Evolutionary conservation across 2,329 filamentous ascomycete species (phyloP).

Genomic region (Penicillium hordei): DNA sequence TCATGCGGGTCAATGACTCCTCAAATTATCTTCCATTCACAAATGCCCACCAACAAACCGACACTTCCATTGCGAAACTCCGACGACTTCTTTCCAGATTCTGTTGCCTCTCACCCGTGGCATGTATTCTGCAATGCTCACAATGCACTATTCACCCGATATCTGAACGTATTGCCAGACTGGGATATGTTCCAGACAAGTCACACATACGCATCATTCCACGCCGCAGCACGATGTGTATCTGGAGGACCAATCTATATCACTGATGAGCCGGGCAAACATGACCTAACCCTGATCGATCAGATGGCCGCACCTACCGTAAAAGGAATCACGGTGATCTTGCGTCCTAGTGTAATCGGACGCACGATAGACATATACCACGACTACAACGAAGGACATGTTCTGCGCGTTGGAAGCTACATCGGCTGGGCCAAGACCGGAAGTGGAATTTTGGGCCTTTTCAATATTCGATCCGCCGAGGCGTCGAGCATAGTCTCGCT

Average conservation of each 20-base stretch:
- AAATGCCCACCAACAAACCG: constrained; percentile 73
- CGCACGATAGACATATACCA: constrained; percentile 72
- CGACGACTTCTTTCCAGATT: constrained; percentile 83
- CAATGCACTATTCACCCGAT: constrained; percentile 77
- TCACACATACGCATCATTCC: constrained; percentile 73
- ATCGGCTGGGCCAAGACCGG: constrained; percentile 68
- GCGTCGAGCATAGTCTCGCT: constrained; percentile 70
- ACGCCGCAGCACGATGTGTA: constrained; percentile 85
- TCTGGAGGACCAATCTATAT: constrained; percentile 93
- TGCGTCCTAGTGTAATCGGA: constrained; percentile 74
- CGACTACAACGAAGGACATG: constrained; percentile 67
- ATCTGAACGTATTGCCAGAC: constrained; percentile 84
- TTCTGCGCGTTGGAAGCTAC: constrained; percentile 79
- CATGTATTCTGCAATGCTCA: constrained; percentile 94
- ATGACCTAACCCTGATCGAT: constrained; percentile 71
- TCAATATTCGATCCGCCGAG: constrained; percentile 69
- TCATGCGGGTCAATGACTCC: constrained; percentile 95
- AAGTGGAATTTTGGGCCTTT: constrained; percentile 75
- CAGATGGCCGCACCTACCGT: constrained; percentile 78
- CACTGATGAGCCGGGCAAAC: constrained; percentile 81
- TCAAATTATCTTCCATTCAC: constrained; percentile 79
- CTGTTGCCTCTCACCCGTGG: constrained; percentile 82
- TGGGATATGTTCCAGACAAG: constrained; percentile 74
- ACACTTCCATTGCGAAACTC: constrained; percentile 78
- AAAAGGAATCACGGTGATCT: constrained; percentile 71